phyloP scores from a whole-genome alignment of 192 early-diverging fungal genomes.

The Rhizophagus sp. region DNA sequence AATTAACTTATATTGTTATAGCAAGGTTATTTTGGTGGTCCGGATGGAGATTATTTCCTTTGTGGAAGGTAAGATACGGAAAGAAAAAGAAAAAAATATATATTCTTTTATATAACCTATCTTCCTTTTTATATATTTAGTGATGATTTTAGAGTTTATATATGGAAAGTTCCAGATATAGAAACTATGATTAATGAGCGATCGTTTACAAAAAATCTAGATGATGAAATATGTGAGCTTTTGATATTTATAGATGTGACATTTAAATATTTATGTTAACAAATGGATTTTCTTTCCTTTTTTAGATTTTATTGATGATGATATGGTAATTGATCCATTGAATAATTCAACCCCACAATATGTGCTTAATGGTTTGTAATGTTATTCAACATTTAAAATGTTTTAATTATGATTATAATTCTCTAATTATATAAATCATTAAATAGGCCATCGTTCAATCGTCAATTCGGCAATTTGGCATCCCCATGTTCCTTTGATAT shows the following conservation, averaged over 20 bases:
- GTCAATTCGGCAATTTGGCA: background rate
- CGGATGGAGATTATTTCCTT: background rate
- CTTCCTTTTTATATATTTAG: background rate
- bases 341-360: background rate
- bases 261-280: background rate
- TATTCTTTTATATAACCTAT: no score
- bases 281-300: background rate
- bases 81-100: background rate
- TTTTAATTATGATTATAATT: background rate
- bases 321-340: background rate
- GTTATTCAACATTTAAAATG: background rate
- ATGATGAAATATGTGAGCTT: background rate
- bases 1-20: background rate
- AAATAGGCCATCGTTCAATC: background rate
- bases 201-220: background rate
- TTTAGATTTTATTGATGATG: background rate
- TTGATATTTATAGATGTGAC: background rate
- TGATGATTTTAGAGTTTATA: slow-evolving; percentile 12
- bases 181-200: background rate
- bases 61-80: background rate
- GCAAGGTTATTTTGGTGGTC: slow-evolving; percentile 10
- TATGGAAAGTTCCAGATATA: slow-evolving; percentile 1
- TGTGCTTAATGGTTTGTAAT: background rate
- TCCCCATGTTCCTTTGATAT: background rate
- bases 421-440: background rate